These are phyloP conservation scores for Aspergillus terreus DNA, from an alignment of 2,329 filamentous ascomycete genomes.

Conservation along the genomic window DNA sequence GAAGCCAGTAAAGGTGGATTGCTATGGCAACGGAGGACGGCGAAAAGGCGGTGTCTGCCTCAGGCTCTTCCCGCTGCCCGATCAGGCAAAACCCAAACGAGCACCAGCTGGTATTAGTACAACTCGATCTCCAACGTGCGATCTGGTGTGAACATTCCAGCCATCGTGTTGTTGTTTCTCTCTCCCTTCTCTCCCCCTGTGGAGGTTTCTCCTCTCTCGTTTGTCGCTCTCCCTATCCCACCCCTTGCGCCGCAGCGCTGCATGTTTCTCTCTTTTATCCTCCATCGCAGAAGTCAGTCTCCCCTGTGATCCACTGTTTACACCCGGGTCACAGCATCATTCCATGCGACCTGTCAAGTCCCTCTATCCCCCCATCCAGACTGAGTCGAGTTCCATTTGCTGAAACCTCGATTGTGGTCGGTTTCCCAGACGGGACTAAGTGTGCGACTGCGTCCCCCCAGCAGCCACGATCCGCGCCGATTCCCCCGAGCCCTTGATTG, in stretches of 20 bases:
- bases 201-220: conserved; percentile 1
- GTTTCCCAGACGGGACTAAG: too few species aligned
- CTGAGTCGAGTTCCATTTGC: too few species aligned
- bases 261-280: conserved; percentile 21
- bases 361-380: not conserved
- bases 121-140: conserved; percentile 1
- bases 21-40: conserved; percentile 25
- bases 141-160: not conserved
- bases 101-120: not conserved
- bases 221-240: not conserved
- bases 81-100: conserved; percentile 26
- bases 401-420: too few species aligned
- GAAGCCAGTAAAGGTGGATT: conserved; percentile 10
- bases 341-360: conserved; percentile 3
- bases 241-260: conserved; percentile 11
- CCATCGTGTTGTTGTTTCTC: conserved; percentile 7
- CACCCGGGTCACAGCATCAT: not conserved
- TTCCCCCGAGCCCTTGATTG: conserved; percentile 2
- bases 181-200: not conserved
- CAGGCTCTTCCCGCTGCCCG: conserved; percentile 14
- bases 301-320: conserved; percentile 9
- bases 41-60: conserved; percentile 11
- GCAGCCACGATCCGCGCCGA: conserved; percentile 3
- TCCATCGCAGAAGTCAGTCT: conserved; percentile 15
- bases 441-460: not conserved